These are phyloP conservation scores for Apiospora marii DNA, from an alignment of 2,329 filamentous ascomycete species.

Conservation along the genomic window DNA sequence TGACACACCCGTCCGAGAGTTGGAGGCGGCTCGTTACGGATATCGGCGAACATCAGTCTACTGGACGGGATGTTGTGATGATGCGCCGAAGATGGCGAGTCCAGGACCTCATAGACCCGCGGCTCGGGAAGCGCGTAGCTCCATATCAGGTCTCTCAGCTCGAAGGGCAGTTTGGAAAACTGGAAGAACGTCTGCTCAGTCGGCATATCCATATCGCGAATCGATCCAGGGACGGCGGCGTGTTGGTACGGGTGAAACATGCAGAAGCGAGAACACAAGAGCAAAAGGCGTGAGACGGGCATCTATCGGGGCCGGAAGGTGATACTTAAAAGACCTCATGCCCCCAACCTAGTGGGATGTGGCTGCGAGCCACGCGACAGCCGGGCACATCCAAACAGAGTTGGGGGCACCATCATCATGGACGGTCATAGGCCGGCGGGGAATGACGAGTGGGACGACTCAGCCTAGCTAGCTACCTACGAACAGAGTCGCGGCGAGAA, in stretches of 20 bases:
- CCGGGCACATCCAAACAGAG: slow-evolving; percentile 17
- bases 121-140: slow-evolving; percentile 52
- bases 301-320: neutral
- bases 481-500: neutral
- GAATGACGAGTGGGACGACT: slow-evolving; percentile 19
- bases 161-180: slow-evolving; percentile 49
- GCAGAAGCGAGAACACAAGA: neutral
- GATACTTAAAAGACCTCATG: neutral
- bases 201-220: neutral
- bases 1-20: slow-evolving; percentile 52
- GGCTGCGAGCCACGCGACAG: slow-evolving; percentile 18
- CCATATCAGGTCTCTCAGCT: slow-evolving; percentile 57
- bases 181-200: slow-evolving; percentile 34
- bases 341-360: slow-evolving; percentile 16
- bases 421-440: slow-evolving; percentile 17
- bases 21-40: slow-evolving; percentile 54
- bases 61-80: slow-evolving; percentile 47
- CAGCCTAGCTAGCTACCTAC: neutral
- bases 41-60: slow-evolving; percentile 56
- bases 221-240: neutral
- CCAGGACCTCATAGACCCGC: slow-evolving; percentile 56
- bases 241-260: neutral
- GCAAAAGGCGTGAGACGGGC: neutral
- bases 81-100: slow-evolving; percentile 51
- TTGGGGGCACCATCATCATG: slow-evolving; percentile 20